These are phyloP conservation scores for Cordyceps militaris DNA, from an alignment of 2,329 filamentous ascomycete genomes.

Conservation along the genomic window DNA sequence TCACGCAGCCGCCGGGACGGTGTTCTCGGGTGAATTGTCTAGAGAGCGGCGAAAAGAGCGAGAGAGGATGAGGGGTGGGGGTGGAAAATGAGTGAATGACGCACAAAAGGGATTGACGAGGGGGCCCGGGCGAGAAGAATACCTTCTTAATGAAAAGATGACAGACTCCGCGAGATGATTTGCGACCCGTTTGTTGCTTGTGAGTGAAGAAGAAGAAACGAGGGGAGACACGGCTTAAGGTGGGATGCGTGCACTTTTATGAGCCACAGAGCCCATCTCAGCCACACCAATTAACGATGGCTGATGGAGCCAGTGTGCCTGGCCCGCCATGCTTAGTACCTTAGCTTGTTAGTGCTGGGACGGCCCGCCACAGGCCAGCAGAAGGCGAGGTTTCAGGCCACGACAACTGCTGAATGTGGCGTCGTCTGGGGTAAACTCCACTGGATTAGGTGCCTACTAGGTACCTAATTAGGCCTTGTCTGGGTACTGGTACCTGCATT, in stretches of 20 bases:
- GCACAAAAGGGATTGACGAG: slow-evolving; percentile 33
- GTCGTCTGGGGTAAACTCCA: slow-evolving; percentile 5
- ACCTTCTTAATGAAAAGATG: slow-evolving; percentile 38
- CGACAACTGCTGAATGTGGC: not conserved
- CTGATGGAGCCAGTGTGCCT: not conserved
- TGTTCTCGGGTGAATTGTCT: slow-evolving; percentile 21
- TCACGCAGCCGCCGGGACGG: not conserved
- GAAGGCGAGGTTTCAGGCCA: not conserved
- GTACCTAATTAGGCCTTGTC: not conserved
- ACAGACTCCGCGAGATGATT: slow-evolving; percentile 45
- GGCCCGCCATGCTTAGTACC: not conserved
- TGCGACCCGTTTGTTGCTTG: slow-evolving; percentile 53
- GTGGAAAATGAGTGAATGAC: slow-evolving; percentile 30
- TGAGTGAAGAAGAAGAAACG: slow-evolving; percentile 41
- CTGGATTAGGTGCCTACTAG: not conserved
- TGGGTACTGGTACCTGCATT: not conserved
- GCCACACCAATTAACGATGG: slow-evolving; percentile 2
- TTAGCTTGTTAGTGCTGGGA: not conserved
- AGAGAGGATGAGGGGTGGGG: slow-evolving; percentile 28
- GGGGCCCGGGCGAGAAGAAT: slow-evolving; percentile 49
- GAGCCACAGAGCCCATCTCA: slow-evolving; percentile 18
- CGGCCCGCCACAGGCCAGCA: not conserved
- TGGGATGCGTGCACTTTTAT: slow-evolving; percentile 26
- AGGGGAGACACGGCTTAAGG: slow-evolving; percentile 25
- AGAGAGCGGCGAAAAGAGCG: slow-evolving; percentile 50